Base-by-base conservation (phyloP, 2,329 filamentous ascomycete species). In the Capronia coronata region DNA sequence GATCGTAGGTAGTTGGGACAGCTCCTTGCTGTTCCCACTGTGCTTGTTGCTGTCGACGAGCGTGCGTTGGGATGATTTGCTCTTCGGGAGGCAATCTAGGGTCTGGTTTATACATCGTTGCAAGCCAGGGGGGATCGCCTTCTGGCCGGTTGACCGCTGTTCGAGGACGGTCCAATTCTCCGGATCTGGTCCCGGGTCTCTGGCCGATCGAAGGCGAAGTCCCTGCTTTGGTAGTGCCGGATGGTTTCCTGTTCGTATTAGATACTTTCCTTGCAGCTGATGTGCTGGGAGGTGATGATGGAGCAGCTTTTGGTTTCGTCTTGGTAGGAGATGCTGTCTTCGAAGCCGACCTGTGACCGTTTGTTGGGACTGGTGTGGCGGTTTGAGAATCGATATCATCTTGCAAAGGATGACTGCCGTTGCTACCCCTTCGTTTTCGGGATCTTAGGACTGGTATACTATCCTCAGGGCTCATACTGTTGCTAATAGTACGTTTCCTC, bases 101-200 rank as follows among this genome's bases (percentile, higher is more conserved):
- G 64, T 98, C 93, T 0, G 93, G 93, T 63, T 94, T 94, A 68
- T 96, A 98, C 69, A 94, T 88, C 18, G 86, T 87, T 39, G 93
- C 80, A 69, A 97, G 79, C 93, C 93, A 98, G 44, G 93, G 93
- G 8, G 93, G 89, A 46, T 97, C 91, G 16, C 93, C 93, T 72
- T 97, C 93, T 0, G 90, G 90, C 35, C 83, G 79, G 63, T 87
- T 79, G 67, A 75, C 64, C 61, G 75, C 67, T 63, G 76, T 81
- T 51, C 65, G 67, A 43, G 73, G 77, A 23, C 72, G 67, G 39
- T 60, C 75, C 56, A 67, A 67, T 19, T 79, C 71, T 11, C 78
- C 79, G 37, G 77, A 78, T 56, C 83, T 77, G 13, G 82, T 84
- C 58, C 79, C 82, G 3, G 82, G 79, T 48, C 81, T 76, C 55